Base-by-base conservation (phyloP, 768 basidiomycete genomes). In the Pleurotus cornucopiae region DNA sequence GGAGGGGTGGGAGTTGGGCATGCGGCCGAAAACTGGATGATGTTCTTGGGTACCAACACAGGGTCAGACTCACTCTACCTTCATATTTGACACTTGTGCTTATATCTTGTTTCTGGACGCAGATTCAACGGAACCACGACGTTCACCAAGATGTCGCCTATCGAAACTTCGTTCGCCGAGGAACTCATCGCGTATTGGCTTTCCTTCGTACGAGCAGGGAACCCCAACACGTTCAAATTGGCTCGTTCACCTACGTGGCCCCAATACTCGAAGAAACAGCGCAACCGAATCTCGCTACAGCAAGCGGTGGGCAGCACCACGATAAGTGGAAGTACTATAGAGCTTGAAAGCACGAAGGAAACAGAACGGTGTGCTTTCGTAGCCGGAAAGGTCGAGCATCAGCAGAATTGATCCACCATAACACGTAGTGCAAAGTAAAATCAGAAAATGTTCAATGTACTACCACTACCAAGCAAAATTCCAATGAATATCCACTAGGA, bases 111-210 rank as follows among this genome's bases (percentile, higher is more conserved):
- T 11, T 30, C 30, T 30, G 30, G 9, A 30, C n/a, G 18, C 54
- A 82, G 77, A 4, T 64, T 68, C 56, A 84, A 86, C 64, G 83
- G 85, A 18, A 76, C 80, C 0, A 77, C 76, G 9, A 73, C 70
- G 1, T 82, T 84, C 64, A 71, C 74, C 1, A 65, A 72, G 2
- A 69, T 79, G 68, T 76, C 74, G 7, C 70, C 76, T 0, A 66
- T 72, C 6, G 77, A 85, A 60, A 63, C 60, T 1, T 76, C 78
- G 5, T 86, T 86, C 58, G 78, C 81, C 0, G 66, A 74, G 37
- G 86, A 86, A 64, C 69, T 84, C 26, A 83, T 83, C 43, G 83
- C 80, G 5, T 85, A 86, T 64, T 85, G 84, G 82, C 67, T 86
- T 5, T 86, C 83, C 2, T 85, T 86, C 58, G 83, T 85, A 18